Percentiles rank a stretch among this genome's conserved stretches.
Evolutionary conservation across 768 basidiomycete species (phyloP).

Genomic region (Termitomyces sp.): DNA sequence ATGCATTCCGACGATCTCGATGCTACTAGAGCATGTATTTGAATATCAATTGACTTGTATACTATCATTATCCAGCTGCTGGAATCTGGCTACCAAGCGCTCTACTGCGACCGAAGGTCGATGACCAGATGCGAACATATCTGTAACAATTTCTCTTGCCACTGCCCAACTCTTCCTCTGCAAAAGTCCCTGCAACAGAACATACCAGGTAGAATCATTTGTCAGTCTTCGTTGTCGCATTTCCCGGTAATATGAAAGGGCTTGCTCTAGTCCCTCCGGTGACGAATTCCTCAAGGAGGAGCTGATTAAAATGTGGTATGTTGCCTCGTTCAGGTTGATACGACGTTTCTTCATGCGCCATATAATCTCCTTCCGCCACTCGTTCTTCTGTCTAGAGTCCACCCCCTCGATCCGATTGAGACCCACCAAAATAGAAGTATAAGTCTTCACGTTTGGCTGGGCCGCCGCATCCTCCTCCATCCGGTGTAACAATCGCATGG

Average conservation of each 20-base stretch:
- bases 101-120: slow-evolving; percentile 41
- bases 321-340: slow-evolving; percentile 54
- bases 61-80: slow-evolving; percentile 12
- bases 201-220: slow-evolving; percentile 70
- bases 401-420: slow-evolving; percentile 61
- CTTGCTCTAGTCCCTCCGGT: slow-evolving; percentile 49
- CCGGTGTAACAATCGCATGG: slow-evolving; percentile 63
- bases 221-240: slow-evolving; percentile 50
- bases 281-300: slow-evolving; percentile 55
- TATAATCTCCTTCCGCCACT: slow-evolving; percentile 48
- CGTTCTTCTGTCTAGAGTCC: slow-evolving; percentile 37
- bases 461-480: slow-evolving; percentile 64
- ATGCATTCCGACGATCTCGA: neutral
- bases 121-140: slow-evolving; percentile 51
- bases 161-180: slow-evolving; percentile 54
- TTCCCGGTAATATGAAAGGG: slow-evolving; percentile 55
- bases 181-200: slow-evolving; percentile 66
- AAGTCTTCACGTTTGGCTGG: slow-evolving; percentile 76
- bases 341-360: slow-evolving; percentile 54
- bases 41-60: neutral
- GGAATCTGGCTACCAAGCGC: slow-evolving; percentile 49
- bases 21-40: neutral
- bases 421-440: slow-evolving; percentile 74
- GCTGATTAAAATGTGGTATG: slow-evolving; percentile 76
- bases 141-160: slow-evolving; percentile 56